These are phyloP conservation scores for Coniochaeta pulveracea DNA, from an alignment of 2,329 filamentous ascomycete genomes.

Conservation along the genomic window DNA sequence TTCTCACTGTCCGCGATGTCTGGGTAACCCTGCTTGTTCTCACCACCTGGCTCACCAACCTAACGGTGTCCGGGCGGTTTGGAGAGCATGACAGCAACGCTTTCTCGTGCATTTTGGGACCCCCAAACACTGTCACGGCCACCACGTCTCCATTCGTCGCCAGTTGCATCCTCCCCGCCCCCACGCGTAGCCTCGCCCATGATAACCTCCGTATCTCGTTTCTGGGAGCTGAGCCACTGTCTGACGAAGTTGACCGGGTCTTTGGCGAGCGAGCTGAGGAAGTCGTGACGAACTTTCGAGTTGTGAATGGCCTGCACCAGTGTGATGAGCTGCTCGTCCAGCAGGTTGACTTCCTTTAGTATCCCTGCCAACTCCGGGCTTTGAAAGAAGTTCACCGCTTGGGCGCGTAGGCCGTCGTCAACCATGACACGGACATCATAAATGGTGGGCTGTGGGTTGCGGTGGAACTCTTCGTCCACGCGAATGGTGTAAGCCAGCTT, in stretches of 20 bases:
- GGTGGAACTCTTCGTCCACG: slow-evolving; percentile 75
- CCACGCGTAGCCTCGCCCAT: slow-evolving; percentile 67
- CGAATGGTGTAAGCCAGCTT: slow-evolving; percentile 87
- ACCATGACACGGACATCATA: slow-evolving; percentile 83
- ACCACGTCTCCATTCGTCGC: slow-evolving; percentile 59
- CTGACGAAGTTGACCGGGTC: slow-evolving; percentile 78
- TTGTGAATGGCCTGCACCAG: slow-evolving; percentile 74
- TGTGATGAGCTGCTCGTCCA: slow-evolving; percentile 79
- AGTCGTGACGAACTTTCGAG: slow-evolving; percentile 82
- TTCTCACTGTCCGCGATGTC: no score
- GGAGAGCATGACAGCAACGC: slow-evolving; percentile 48
- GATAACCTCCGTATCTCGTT: slow-evolving; percentile 79
- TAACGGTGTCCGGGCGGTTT: slow-evolving; percentile 28
- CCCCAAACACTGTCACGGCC: slow-evolving; percentile 43
- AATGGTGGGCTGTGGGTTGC: slow-evolving; percentile 63
- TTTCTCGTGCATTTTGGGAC: slow-evolving; percentile 48
- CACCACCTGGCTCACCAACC: background rate
- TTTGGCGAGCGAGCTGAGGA: slow-evolving; percentile 66
- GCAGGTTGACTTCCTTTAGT: slow-evolving; percentile 61
- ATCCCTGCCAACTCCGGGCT: slow-evolving; percentile 60
- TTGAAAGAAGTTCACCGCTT: slow-evolving; percentile 52
- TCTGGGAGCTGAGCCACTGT: slow-evolving; percentile 85
- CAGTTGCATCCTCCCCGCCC: slow-evolving; percentile 40
- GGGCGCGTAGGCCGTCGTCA: slow-evolving; percentile 67
- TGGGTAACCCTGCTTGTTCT: background rate